phyloP scores from a whole-genome alignment of 345 rosid genomes.

The Turritis glabra region DNA sequence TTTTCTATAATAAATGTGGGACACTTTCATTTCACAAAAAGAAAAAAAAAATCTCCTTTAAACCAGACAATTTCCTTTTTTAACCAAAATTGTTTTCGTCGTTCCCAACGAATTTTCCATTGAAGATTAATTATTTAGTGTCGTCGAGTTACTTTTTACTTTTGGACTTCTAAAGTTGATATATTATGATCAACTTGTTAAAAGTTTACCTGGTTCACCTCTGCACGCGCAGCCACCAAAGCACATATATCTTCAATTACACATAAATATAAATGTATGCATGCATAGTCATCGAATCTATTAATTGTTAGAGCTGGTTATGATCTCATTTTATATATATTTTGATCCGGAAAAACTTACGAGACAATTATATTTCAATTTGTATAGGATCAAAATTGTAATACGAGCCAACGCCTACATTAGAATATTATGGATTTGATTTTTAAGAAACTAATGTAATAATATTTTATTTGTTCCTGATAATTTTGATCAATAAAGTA shows the following conservation, averaged over 20 bases:
- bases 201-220: slow-evolving; percentile 36
- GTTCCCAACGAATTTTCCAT: slow-evolving; percentile 16
- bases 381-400: not conserved
- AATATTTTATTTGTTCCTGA: not conserved
- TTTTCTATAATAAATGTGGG: too few species aligned
- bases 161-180: slow-evolving; percentile 20
- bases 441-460: not conserved
- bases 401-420: not conserved
- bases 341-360: not conserved
- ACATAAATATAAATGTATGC: slow-evolving; percentile 11
- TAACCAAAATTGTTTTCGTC: not conserved
- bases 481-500: not conserved
- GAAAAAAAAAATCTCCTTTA: slow-evolving; percentile 1
- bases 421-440: not conserved
- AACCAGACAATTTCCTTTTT: slow-evolving; percentile 12
- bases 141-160: slow-evolving; percentile 21
- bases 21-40: too few species aligned
- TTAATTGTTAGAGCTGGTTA: not conserved
- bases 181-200: slow-evolving; percentile 36
- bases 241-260: not conserved
- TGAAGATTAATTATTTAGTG: not conserved
- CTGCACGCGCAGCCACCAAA: slow-evolving; percentile 41
- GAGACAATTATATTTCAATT: not conserved
- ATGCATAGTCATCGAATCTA: slow-evolving; percentile 5
- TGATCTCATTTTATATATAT: not conserved